Conservation (phyloP, 2,329 filamentous ascomycete genomes). For the Chaetomium sp. region DNA sequence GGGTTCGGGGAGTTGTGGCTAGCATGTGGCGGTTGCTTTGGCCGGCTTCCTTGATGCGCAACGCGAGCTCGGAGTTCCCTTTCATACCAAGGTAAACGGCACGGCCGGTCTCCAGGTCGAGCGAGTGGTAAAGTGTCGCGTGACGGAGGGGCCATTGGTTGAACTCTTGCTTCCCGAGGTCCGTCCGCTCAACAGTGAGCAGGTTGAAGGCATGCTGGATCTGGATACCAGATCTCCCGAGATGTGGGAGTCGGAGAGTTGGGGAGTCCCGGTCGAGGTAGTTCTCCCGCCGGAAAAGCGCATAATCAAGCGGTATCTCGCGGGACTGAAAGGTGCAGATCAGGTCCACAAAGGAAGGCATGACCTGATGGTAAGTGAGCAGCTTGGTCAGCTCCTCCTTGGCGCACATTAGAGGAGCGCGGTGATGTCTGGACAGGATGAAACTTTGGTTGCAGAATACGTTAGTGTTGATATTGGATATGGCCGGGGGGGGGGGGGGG, state of each 20-base stretch:
- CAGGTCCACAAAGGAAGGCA: not conserved
- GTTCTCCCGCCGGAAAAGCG: not conserved
- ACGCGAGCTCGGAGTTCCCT: not conserved
- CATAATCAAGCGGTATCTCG: not conserved
- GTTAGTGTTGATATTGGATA: too few relatives aligned
- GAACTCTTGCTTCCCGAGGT: not conserved
- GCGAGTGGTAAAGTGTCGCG: not conserved
- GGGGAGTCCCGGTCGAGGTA: not conserved
- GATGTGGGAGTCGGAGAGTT: not conserved
- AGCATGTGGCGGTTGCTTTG: not conserved
- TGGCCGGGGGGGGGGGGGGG: too few relatives aligned
- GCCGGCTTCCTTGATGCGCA: not conserved
- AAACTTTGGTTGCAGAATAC: not conserved
- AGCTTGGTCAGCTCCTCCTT: not conserved
- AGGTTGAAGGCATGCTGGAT: constrained; percentile 2
- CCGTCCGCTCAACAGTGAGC: not conserved
- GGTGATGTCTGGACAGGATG: not conserved
- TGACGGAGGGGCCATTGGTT: constrained; percentile 2
- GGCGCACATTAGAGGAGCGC: not conserved
- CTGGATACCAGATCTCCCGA: constrained; percentile 1
- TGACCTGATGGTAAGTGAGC: not conserved
- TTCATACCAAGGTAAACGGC: not conserved
- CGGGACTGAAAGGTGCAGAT: not conserved
- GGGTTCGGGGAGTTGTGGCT: not conserved
- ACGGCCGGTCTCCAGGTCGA: not conserved